Conservation (phyloP, 129 eudicot species). For the Deinandra increscens region DNA sequence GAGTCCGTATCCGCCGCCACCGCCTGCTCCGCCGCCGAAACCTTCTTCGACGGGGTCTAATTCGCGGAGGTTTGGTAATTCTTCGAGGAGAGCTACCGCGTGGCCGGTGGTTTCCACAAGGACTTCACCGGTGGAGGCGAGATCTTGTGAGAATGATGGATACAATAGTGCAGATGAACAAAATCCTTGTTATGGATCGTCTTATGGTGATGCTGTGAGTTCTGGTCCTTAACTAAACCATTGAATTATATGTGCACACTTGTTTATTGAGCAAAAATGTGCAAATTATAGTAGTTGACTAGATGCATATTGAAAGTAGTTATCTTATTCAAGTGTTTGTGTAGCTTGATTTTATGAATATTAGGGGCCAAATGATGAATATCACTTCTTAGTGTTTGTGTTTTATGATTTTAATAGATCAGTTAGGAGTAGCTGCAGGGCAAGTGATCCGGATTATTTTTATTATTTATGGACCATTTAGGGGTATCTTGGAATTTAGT, state of each 20-base stretch:
- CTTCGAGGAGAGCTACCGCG: conserved; percentile 61
- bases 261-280: not conserved
- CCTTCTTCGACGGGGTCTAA: conserved; percentile 45
- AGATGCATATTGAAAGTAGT: not conserved
- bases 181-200: conserved; percentile 56
- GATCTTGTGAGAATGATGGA: conserved; percentile 86
- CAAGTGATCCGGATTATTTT: not conserved
- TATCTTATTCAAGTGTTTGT: not conserved
- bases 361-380: not conserved
- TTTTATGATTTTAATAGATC: not conserved
- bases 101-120: conserved; percentile 70
- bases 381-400: not conserved
- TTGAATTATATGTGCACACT: not conserved
- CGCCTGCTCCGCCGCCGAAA: conserved; percentile 90
- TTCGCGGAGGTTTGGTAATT: conserved; percentile 45
- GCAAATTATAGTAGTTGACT: not conserved
- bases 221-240: not conserved
- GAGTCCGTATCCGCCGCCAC: conserved; percentile 81
- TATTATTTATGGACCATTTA: not conserved
- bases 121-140: conserved; percentile 65
- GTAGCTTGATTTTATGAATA: not conserved
- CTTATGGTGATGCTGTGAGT: conserved; percentile 83
- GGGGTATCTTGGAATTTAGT: not conserved
- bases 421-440: not conserved
- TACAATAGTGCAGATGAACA: conserved; percentile 99